Base-by-base conservation (phyloP, 2,329 filamentous ascomycete genomes). In the Drechslerella coelobrocha region DNA sequence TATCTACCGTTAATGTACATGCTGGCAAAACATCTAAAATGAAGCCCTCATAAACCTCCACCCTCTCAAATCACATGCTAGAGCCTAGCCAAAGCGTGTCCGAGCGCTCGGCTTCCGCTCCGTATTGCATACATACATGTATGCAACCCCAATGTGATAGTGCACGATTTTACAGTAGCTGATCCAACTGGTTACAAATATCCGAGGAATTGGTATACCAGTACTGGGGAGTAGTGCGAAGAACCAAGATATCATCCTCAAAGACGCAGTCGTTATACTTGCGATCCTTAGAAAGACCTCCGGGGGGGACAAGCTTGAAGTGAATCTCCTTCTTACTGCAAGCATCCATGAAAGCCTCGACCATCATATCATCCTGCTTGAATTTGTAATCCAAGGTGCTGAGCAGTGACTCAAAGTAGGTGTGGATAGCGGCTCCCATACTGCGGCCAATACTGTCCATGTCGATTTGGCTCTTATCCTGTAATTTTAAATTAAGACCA, bases 351-450 rank as follows among this genome's bases (percentile, higher is more conserved):
- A 71, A 71, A 5, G 43, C 37, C 29, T 71, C 66, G 10, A 71
- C 59, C 52, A 71, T 55, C 53, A 71, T 12, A 19, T 63, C 66
- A 23, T 71, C 66, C 31, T 63, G 53, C 54, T 71, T 71, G 53
- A 63, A 71, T 31, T 59, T 50, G 21, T 71, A 71, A 12, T 54
- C 31, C 24, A 71, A 19, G 8, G 37, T 23, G 26, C 19, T 34
- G 23, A 21, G n/a, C 53, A 71, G 60, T 21, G 59, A 59, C 7
- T 71, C 66, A 31, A 71, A 71, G 53, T 71, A 71, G 19, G 23
- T 24, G 41, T 39, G 55, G 4, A 63, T 53, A 2, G 66, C 59
- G 29, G 47, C 1, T 10, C 66, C 66, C 66, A 71, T 71, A 31
- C 63, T 71, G 10, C 66, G 66, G 29, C 26, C 9, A 29, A 71